Conservation (phyloP, 2,329 filamentous ascomycete species). For the Alternaria atra region DNA sequence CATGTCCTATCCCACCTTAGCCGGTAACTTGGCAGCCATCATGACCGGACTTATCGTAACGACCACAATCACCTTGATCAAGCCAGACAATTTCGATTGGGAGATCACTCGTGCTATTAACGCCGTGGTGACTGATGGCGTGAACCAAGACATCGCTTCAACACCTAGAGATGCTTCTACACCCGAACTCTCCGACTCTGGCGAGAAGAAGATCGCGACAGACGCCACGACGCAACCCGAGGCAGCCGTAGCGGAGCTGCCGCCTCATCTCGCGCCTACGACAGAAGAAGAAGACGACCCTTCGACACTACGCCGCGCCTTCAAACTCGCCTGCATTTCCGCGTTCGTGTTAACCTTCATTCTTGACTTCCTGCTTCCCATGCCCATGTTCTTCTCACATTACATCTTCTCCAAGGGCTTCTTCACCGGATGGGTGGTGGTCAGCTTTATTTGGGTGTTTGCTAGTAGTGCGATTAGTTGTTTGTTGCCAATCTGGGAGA, state of each 20-base stretch:
- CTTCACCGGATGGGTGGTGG: conserved; percentile 54
- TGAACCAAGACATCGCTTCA: conserved; percentile 8
- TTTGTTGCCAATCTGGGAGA: conserved; percentile 56
- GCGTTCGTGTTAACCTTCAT: conserved; percentile 52
- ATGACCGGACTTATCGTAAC: conserved; percentile 48
- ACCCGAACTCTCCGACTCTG: conserved; percentile 15
- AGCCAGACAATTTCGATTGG: conserved; percentile 52
- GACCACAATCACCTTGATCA: conserved; percentile 47
- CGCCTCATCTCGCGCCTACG: conserved; percentile 26
- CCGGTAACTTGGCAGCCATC: conserved; percentile 50
- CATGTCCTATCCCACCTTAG: conserved; percentile 50
- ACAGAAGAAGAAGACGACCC: conserved; percentile 42
- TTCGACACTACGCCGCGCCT: conserved; percentile 42
- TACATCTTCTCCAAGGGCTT: conserved; percentile 54
- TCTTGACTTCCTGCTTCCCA: conserved; percentile 53
- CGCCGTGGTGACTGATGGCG: conserved; percentile 28
- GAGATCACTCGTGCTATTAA: conserved; percentile 52
- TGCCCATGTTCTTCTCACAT: conserved; percentile 54
- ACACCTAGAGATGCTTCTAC: conserved; percentile 14
- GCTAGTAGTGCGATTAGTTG: conserved; percentile 51
- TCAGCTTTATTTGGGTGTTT: conserved; percentile 57
- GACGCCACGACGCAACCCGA: conserved; percentile 4
- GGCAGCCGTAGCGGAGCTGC: conserved; percentile 14
- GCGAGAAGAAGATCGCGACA: conserved; percentile 18
- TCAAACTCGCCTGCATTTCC: conserved; percentile 50